phyloP scores from a whole-genome alignment of 2,329 filamentous ascomycete genomes.

The Chalaropsis thielavioides region DNA sequence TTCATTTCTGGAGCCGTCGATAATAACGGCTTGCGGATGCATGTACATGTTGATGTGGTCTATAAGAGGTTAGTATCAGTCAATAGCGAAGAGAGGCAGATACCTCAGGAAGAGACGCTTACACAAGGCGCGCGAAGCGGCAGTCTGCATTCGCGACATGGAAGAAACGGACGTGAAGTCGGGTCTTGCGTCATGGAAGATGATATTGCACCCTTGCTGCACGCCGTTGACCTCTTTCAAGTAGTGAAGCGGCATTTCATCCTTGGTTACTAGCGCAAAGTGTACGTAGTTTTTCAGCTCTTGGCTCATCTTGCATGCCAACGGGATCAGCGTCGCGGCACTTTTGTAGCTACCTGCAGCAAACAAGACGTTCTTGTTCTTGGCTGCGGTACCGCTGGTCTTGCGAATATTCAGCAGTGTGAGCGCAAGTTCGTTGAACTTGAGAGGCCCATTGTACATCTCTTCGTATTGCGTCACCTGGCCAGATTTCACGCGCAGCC shows the following conservation, averaged over 20 bases:
- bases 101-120: constrained; percentile 22
- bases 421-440: constrained; percentile 48
- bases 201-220: constrained; percentile 51
- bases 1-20: constrained; percentile 54
- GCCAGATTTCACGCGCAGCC: not conserved
- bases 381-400: constrained; percentile 35
- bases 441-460: constrained; percentile 54
- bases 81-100: not conserved
- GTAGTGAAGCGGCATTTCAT: constrained; percentile 52
- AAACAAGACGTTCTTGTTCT: constrained; percentile 64
- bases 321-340: constrained; percentile 55
- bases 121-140: constrained; percentile 50
- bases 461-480: not conserved
- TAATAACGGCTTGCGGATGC: constrained; percentile 60
- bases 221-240: constrained; percentile 68
- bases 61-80: constrained; percentile 21
- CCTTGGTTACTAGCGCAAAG: constrained; percentile 62
- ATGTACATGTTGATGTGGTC: constrained; percentile 58
- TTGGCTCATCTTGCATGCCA: constrained; percentile 74
- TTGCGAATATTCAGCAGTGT: constrained; percentile 46
- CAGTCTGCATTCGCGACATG: constrained; percentile 51
- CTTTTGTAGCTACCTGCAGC: constrained; percentile 61
- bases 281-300: constrained; percentile 62
- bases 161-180: constrained; percentile 58
- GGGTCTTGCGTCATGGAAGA: constrained; percentile 57